Evolutionary conservation across 2,329 filamentous ascomycete species (phyloP).

Genomic region (Neopestalotiopsis sp.): DNA sequence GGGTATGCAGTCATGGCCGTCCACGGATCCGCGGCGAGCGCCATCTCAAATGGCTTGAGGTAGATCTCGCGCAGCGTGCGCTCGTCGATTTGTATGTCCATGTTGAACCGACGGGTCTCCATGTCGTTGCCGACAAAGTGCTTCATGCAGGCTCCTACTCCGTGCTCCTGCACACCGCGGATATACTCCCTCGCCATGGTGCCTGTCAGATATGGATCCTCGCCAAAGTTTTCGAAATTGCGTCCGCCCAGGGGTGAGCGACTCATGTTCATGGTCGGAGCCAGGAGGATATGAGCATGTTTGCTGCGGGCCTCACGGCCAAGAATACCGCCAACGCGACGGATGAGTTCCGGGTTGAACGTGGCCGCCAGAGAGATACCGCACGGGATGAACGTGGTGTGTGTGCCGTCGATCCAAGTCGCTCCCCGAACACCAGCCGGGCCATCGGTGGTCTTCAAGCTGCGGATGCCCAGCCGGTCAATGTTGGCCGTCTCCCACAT

Average conservation of each 20-base stretch:
- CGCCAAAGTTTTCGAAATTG: conserved; percentile 74
- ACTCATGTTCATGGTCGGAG: conserved; percentile 23
- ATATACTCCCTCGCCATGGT: conserved; percentile 57
- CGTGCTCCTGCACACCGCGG: conserved; percentile 45
- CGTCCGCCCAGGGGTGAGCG: conserved; percentile 63
- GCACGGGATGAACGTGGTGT: conserved; percentile 26
- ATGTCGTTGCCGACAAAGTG: conserved; percentile 65
- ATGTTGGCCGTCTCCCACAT: conserved; percentile 4
- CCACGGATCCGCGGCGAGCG: conserved; percentile 69
- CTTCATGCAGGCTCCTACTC: conserved; percentile 45
- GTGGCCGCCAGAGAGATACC: conserved; percentile 34
- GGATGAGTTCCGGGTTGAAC: conserved; percentile 32
- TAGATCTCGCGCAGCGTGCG: conserved; percentile 70
- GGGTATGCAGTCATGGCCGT: conserved; percentile 71
- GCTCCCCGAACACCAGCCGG: conserved; percentile 31
- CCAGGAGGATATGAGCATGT: conserved; percentile 24
- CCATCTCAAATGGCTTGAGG: conserved; percentile 73
- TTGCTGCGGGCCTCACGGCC: conserved; percentile 34
- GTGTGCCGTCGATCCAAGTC: conserved; percentile 25
- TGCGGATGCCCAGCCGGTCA: conserved; percentile 21
- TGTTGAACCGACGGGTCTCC: conserved; percentile 67
- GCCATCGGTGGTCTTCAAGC: conserved; percentile 27
- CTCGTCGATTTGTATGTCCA: conserved; percentile 66
- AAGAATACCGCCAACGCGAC: conserved; percentile 31
- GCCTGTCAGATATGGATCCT: conserved; percentile 68